Conservation (phyloP, 306 rosid species). For the Quercus parvula region DNA sequence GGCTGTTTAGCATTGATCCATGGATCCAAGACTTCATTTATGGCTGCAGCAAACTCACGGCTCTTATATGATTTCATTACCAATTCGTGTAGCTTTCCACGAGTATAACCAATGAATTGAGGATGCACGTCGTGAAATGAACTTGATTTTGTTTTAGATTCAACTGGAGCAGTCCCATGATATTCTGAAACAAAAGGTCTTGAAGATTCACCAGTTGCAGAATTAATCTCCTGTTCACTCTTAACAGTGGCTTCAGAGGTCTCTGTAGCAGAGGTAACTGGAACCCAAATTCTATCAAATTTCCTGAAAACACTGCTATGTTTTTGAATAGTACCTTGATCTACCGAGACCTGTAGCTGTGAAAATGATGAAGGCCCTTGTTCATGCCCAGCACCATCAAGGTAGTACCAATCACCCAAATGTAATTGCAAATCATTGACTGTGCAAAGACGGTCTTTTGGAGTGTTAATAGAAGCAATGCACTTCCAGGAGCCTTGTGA, state of each 20-base stretch:
- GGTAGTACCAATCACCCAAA: slow-evolving; percentile 93
- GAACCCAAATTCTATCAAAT: slow-evolving; percentile 89
- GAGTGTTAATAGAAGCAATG: slow-evolving; percentile 37
- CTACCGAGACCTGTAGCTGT: slow-evolving; percentile 78
- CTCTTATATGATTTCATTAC: slow-evolving; percentile 92
- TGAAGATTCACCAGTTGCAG: slow-evolving; percentile 38
- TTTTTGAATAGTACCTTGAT: slow-evolving; percentile 64
- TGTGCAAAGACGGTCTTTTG: slow-evolving; percentile 69
- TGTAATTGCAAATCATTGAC: slow-evolving; percentile 69
- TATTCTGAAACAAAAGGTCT: slow-evolving; percentile 31
- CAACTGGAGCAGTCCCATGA: slow-evolving; percentile 29
- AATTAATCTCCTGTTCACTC: slow-evolving; percentile 38
- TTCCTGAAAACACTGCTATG: slow-evolving; percentile 81
- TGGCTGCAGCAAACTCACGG: slow-evolving; percentile 93
- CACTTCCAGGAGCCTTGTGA: slow-evolving; percentile 42
- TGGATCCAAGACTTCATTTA: slow-evolving; percentile 95
- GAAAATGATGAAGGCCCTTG: slow-evolving; percentile 84
- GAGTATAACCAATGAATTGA: slow-evolving; percentile 83
- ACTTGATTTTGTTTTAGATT: slow-evolving; percentile 20
- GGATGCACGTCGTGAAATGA: slow-evolving; percentile 61
- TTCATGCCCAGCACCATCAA: slow-evolving; percentile 97
- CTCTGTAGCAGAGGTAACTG: slow-evolving; percentile 67
- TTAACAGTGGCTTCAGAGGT: slow-evolving; percentile 38
- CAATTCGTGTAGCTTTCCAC: slow-evolving; percentile 90
- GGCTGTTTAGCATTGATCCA: slow-evolving; percentile 97